Base-by-base conservation (phyloP, 1,284 basidiomycete species). In the Hemileia vastatrix region DNA sequence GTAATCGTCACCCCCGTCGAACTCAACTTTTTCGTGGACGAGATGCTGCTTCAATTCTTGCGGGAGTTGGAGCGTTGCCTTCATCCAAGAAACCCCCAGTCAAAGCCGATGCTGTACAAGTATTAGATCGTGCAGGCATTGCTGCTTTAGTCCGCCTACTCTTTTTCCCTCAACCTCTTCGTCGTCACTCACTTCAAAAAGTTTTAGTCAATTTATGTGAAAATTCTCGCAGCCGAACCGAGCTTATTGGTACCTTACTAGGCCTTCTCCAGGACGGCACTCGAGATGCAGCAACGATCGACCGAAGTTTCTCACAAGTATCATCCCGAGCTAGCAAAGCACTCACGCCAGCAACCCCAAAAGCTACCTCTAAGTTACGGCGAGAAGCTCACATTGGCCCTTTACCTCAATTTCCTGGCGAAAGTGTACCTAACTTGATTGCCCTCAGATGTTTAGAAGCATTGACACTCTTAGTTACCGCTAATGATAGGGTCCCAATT, bases 171-270 rank as follows among this genome's bases (percentile, higher is more conserved):
- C 88, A 96, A 70, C 86, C 92, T 45, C 80, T 90, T 65, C 86
- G 85, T 77, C 90, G 91, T 78, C 87, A 84, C 44, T 79, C 87
- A 21, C 81, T 99, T 19, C 88, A 91, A 77, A 88, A 88, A 74
- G 87, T 97, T 1, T 83, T 99, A 27, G 86, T 90, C 67, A 94
- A 98, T 74, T 81, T 99, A 3, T 97, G 92, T 76, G 92, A 98
- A 78, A 98, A 99, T 75, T 80, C 84, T 1, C 90, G 88, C 74
- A 94, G 93, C 1, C 83, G 94, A 19, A 84, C 84, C 2, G 95
- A 99, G 70, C 81, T 98, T 27, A 88, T 98, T 79, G 93, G 91
- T 72, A 82, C 96, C 27, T 82, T 99, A 18, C 81, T 99, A 9
- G 87, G 84, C 66, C 90, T 98, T 65, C 80, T 98, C 3, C 90